Evolutionary conservation across 495 filamentous ascomycete genomes (phyloP).

Genomic region (Patellaria atrata): DNA sequence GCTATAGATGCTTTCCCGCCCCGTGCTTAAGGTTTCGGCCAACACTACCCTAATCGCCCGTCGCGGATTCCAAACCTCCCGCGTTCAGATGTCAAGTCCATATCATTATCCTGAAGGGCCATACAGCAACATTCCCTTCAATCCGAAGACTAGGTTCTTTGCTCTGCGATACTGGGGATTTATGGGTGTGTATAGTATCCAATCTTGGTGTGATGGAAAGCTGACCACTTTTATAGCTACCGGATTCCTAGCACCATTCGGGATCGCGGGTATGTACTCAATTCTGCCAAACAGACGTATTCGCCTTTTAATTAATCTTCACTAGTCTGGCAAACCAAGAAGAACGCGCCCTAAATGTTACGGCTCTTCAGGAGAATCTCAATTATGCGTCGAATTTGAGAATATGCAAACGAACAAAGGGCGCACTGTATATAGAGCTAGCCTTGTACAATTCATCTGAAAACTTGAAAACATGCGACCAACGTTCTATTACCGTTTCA

Average conservation of each 20-base stretch:
- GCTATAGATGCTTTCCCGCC: slow-evolving; percentile 72
- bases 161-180: slow-evolving; percentile 67
- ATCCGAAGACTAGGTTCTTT: slow-evolving; percentile 79
- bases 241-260: slow-evolving; percentile 71
- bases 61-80: slow-evolving; percentile 87
- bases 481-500: no score
- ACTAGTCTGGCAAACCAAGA: slow-evolving; percentile 78
- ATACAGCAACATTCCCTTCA: slow-evolving; percentile 88
- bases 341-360: slow-evolving; percentile 28
- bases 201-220: not conserved
- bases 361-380: no score
- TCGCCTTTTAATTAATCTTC: slow-evolving; percentile 7
- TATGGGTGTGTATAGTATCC: slow-evolving; percentile 41
- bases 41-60: slow-evolving; percentile 58
- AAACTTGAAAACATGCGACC: no score
- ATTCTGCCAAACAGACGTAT: slow-evolving; percentile 1
- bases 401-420: no score
- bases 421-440: no score
- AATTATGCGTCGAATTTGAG: no score
- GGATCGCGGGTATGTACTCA: slow-evolving; percentile 56
- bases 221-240: slow-evolving; percentile 33
- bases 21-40: slow-evolving; percentile 49
- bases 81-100: slow-evolving; percentile 68
- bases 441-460: no score
- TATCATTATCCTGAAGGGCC: slow-evolving; percentile 99